These are phyloP conservation scores for Yamadazyma phyllophila DNA, from an alignment of 805 yeast genomes.

Conservation along the genomic window DNA sequence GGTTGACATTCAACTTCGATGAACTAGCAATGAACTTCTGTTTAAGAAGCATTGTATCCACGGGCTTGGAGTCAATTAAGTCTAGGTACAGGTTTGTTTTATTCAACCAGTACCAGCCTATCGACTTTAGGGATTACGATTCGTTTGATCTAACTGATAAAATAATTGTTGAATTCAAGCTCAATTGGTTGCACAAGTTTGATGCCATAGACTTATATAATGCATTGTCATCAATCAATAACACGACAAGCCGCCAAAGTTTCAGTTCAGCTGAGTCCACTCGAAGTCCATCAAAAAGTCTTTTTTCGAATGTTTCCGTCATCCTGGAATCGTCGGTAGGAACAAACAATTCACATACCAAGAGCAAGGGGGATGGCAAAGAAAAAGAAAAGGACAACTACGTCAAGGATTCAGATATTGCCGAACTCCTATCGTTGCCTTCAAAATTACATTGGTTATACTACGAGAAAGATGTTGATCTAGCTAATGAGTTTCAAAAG, in stretches of 20 bases:
- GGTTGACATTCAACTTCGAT: slow-evolving; percentile 21
- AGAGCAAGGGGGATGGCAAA: not conserved
- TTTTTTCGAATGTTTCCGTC: slow-evolving; percentile 4
- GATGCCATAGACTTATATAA: slow-evolving; percentile 10
- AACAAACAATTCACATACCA: not conserved
- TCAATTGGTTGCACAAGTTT: slow-evolving; percentile 14
- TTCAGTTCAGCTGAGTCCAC: slow-evolving; percentile 6
- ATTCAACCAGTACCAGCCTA: slow-evolving; percentile 14
- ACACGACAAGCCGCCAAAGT: not conserved
- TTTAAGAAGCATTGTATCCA: slow-evolving; percentile 17
- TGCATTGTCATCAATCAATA: not conserved
- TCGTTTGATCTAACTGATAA: slow-evolving; percentile 12
- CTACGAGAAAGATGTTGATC: slow-evolving; percentile 29
- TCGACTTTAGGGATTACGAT: not conserved
- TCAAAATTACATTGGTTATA: slow-evolving; percentile 24
- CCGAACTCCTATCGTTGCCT: slow-evolving; percentile 1
- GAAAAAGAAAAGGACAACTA: not conserved
- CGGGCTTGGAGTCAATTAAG: slow-evolving; percentile 28
- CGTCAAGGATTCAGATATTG: slow-evolving; percentile 1
- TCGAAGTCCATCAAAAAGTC: slow-evolving; percentile 5
- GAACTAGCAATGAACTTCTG: slow-evolving; percentile 20
- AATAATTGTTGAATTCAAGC: slow-evolving; percentile 11
- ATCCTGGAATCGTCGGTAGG: slow-evolving; percentile 1
- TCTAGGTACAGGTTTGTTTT: slow-evolving; percentile 22
- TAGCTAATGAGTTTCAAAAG: slow-evolving; percentile 10